Evolutionary conservation across 2,329 filamentous ascomycete genomes (phyloP), one percentile per base, ranked within the genome.

Genomic region (Gnomoniopsis smithogilvyi): DNA sequence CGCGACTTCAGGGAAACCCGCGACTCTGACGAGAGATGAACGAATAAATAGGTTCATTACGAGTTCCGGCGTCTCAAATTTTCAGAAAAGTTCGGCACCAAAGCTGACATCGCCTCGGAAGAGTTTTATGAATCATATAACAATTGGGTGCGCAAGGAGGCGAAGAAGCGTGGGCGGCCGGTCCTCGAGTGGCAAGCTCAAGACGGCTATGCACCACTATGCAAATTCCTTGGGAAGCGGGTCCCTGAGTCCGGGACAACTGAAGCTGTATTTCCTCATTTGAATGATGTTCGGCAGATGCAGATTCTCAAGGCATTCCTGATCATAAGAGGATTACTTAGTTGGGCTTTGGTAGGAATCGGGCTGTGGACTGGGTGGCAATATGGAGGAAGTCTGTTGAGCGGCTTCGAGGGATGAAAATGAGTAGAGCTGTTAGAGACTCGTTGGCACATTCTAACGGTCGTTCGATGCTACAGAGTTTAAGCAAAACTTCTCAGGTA

Each of bases 171-270:
- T 2, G 67, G 67, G 3, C 68, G 68, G 51, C 56, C 6, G 26
- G 50, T 75, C 22, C 64, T 79, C 22, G 73, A 78, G 58, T 78
- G 69, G 60, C 65, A 63, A n/a, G 67, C 77, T 14, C 67, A 68
- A 30, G 70, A 75, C 8, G 75, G 76, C 3, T 79, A 74, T 74
- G 67, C 51, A n/a, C 75, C 76, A 8, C 67, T 79, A 11, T 79
- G 76, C 53, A 58, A 69, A 21, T 72, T 75, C 45, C 67, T 79
- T 2, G 70, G 64, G 8, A 72, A 72, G 56, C 67, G 72, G 0
- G 66, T 76, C 36, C 77, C 77, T 2, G 65, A 56, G 70, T 38
- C 50, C 10, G 43, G 34, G 8, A 22, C 54, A n/a, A 58, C 46
- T 17, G 52, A 34, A 19, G 4, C 54, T 56, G 58, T 66, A 41